These are phyloP conservation scores for Penicillium simplicissimum DNA, from an alignment of 495 filamentous ascomycete species.

Conservation along the genomic window DNA sequence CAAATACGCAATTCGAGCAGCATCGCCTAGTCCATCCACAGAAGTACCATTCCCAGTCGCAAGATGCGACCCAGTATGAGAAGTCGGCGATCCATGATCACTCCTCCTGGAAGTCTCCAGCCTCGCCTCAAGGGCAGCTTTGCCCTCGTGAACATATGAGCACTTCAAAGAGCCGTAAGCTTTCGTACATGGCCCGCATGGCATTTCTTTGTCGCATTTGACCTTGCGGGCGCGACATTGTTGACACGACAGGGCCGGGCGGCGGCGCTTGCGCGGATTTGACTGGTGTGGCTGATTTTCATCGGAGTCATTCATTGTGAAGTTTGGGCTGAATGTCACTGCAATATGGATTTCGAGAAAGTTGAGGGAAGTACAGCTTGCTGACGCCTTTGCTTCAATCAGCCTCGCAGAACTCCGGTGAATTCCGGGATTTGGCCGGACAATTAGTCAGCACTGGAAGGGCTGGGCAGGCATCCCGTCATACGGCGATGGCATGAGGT, in stretches of 20 bases:
- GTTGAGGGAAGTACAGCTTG: not conserved
- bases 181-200: conserved; percentile 42
- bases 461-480: too few species aligned
- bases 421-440: conserved; percentile 13
- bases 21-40: not conserved
- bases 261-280: conserved; percentile 35
- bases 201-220: conserved; percentile 44
- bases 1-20: conserved; percentile 16
- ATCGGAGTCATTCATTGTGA: not conserved
- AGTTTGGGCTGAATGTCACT: not conserved
- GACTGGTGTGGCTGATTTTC: not conserved
- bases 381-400: not conserved
- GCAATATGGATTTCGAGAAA: not conserved
- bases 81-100: conserved; percentile 7
- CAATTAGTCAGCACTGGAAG: conserved; percentile 1
- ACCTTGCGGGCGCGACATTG: conserved; percentile 48
- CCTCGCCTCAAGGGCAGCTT: conserved; percentile 17
- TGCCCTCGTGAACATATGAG: conserved; percentile 26
- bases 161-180: conserved; percentile 29
- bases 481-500: too few species aligned
- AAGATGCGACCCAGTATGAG: not conserved
- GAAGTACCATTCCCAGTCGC: not conserved
- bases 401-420: conserved; percentile 11
- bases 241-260: conserved; percentile 45
- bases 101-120: conserved; percentile 1